Conservation (phyloP, 805 yeast species). For the Candida verbasci region DNA sequence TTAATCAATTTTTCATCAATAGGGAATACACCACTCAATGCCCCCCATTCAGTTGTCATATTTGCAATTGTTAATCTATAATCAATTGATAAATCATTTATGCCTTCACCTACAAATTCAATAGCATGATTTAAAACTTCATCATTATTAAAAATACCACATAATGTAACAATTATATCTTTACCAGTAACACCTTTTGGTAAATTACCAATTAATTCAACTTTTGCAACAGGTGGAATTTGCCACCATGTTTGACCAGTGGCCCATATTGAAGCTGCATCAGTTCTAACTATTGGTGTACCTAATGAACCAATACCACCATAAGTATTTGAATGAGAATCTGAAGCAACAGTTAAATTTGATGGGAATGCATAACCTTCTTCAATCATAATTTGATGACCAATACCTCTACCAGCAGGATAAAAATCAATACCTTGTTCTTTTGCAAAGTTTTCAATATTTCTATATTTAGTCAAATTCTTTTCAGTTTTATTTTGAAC, state of each 20-base stretch:
- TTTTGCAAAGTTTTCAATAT: constrained; percentile 85
- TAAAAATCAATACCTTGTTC: constrained; percentile 93
- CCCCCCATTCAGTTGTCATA: constrained; percentile 99
- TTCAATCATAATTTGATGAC: constrained; percentile 98
- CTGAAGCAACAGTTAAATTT: constrained; percentile 92
- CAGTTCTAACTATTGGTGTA: constrained; percentile 97
- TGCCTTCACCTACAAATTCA: constrained; percentile 84
- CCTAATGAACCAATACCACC: constrained; percentile 97
- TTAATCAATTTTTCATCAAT: constrained; percentile 73
- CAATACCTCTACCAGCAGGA: constrained; percentile 99
- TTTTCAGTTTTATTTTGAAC: constrained; percentile 91
- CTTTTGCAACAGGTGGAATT: constrained; percentile 97
- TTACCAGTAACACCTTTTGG: constrained; percentile 92
- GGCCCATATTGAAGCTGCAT: constrained; percentile 99
- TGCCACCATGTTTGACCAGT: constrained; percentile 99
- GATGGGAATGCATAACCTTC: constrained; percentile 98
- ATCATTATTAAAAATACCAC: constrained; percentile 90
- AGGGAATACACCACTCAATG: constrained; percentile 95
- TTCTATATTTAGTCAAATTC: constrained; percentile 80
- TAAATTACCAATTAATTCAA: constrained; percentile 74
- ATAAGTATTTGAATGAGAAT: constrained; percentile 95
- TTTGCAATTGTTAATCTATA: constrained; percentile 90
- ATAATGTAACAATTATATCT: constrained; percentile 92
- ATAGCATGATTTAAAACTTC: constrained; percentile 92
- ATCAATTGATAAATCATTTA: constrained; percentile 67